These are phyloP conservation scores for Tulasnella sp. DNA, from an alignment of 768 basidiomycete genomes.

Conservation along the genomic window DNA sequence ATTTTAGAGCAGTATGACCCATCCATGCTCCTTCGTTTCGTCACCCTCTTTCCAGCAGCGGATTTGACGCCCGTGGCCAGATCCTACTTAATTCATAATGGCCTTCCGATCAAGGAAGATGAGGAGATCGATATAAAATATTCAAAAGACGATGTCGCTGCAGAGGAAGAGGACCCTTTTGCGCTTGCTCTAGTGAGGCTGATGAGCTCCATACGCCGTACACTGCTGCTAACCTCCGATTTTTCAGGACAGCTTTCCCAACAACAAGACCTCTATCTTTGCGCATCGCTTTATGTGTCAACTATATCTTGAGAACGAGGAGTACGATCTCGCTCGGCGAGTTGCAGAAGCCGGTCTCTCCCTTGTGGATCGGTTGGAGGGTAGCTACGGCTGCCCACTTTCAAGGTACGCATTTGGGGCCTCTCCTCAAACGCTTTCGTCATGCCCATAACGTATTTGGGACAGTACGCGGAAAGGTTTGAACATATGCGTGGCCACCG, in stretches of 20 bases:
- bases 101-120: constrained; percentile 31
- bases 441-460: too few relatives aligned
- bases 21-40: constrained; percentile 45
- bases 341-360: constrained; percentile 60
- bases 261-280: constrained; percentile 45
- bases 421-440: too few relatives aligned
- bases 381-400: constrained; percentile 44
- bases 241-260: constrained; percentile 43
- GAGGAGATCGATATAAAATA: constrained; percentile 33
- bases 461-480: constrained; percentile 54
- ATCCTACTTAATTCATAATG: constrained; percentile 58
- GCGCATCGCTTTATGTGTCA: constrained; percentile 55
- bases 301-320: constrained; percentile 53
- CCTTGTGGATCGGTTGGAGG: constrained; percentile 42
- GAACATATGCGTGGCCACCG: constrained; percentile 57
- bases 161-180: constrained; percentile 45
- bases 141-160: constrained; percentile 25
- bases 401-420: constrained; percentile 31
- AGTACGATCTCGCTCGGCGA: constrained; percentile 63
- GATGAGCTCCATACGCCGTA: neutral
- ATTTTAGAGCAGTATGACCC: constrained; percentile 50
- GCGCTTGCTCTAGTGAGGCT: constrained; percentile 48
- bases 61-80: constrained; percentile 45
- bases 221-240: too few relatives aligned
- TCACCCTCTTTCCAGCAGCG: constrained; percentile 50